phyloP scores from a whole-genome alignment of 306 rosid genomes.

The Begonia loranthoides region DNA sequence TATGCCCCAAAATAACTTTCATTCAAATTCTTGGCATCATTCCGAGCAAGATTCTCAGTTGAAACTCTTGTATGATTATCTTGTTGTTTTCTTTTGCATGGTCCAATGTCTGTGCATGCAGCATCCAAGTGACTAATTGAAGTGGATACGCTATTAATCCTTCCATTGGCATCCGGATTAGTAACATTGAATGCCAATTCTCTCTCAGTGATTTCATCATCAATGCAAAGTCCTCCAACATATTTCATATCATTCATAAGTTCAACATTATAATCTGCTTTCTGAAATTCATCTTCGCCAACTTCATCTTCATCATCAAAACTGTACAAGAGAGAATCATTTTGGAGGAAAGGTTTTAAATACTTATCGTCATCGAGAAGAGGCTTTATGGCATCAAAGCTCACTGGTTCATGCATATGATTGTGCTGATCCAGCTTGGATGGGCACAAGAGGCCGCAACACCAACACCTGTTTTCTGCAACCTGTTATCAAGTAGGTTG shows the following conservation, averaged over 20 bases:
- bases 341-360: conserved; percentile 61
- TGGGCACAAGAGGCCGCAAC: conserved; percentile 40
- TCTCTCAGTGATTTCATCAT: conserved; percentile 16
- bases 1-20: conserved; percentile 79
- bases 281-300: conserved; percentile 31
- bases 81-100: conserved; percentile 17
- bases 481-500: conserved; percentile 28
- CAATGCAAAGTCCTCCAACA: conserved; percentile 19
- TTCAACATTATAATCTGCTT: conserved; percentile 28
- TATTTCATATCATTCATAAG: conserved; percentile 30
- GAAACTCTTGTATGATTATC: conserved; percentile 18
- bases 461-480: conserved; percentile 66
- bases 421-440: conserved; percentile 42
- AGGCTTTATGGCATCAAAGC: conserved; percentile 28
- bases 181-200: conserved; percentile 13
- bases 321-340: conserved; percentile 67
- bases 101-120: conserved; percentile 23
- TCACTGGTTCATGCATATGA: conserved; percentile 49
- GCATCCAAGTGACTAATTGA: conserved; percentile 17
- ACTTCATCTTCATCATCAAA: conserved; percentile 63
- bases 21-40: conserved; percentile 54
- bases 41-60: conserved; percentile 29
- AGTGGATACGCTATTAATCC: conserved; percentile 15
- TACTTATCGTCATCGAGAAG: conserved; percentile 52
- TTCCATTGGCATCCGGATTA: conserved; percentile 11